Evolutionary conservation across 306 rosid genomes (phyloP).

Genomic region (Urtica urens): DNA sequence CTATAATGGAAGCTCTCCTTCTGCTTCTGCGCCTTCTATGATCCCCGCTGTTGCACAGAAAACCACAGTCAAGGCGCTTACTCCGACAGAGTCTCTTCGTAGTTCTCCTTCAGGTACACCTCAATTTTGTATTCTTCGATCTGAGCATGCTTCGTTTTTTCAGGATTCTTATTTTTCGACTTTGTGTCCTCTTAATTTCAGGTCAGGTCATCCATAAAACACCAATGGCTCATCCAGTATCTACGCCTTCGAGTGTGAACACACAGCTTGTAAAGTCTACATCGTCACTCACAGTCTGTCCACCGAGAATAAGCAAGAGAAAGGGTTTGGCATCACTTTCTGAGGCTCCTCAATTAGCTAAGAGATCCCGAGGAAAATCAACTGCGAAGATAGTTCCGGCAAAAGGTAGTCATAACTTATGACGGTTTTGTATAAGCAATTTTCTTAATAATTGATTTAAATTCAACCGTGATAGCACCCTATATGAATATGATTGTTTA

Average conservation of each 20-base stretch:
- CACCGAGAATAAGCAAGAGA: conserved; percentile 33
- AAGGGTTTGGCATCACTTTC: conserved; percentile 19
- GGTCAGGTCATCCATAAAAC: conserved; percentile 29
- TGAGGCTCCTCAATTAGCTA: conserved; percentile 34
- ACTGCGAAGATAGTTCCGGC: conserved; percentile 19
- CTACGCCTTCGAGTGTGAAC: conserved; percentile 34
- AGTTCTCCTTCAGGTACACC: conserved; percentile 31
- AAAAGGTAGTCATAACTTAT: conserved; percentile 26
- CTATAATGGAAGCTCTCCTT: conserved; percentile 33
- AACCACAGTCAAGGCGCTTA: conserved; percentile 14
- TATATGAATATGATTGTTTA: too few species aligned
- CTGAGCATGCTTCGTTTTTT: not conserved
- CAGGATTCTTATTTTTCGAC: not conserved
- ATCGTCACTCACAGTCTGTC: conserved; percentile 19
- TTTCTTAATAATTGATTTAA: too few species aligned
- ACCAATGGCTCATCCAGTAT: conserved; percentile 19
- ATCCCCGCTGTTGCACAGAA: conserved; percentile 7
- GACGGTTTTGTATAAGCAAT: not conserved
- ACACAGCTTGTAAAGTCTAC: conserved; percentile 27
- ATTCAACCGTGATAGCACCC: too few species aligned
- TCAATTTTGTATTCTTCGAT: not conserved
- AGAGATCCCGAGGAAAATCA: conserved; percentile 35
- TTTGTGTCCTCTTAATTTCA: not conserved
- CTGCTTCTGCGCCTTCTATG: conserved; percentile 6
- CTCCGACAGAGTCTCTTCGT: conserved; percentile 17